Base-by-base conservation (phyloP, 2,329 filamentous ascomycete species). In the Drechslerella coelobrocha region DNA sequence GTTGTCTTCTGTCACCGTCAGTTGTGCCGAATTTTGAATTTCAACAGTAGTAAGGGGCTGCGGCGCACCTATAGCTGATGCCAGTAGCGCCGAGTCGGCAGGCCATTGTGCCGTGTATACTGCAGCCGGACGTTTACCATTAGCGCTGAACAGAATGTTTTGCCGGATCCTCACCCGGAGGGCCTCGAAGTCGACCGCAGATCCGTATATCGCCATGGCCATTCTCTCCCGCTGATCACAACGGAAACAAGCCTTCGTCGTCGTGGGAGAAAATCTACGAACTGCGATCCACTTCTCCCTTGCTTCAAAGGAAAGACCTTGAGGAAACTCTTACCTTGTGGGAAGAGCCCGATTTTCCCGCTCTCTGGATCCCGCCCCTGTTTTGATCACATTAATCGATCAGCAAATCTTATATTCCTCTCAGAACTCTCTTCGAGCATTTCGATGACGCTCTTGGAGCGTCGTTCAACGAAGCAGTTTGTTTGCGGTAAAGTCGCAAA, bases 291-390 rank as follows among this genome's bases (percentile, higher is more conserved):
- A 14, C 45, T 65, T 79, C 72, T 78, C 76, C 52, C 39, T 29
- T 68, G 34, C 26, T 31, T 66, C 62, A 39, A 54, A 72, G 39
- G 47, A 61, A 34, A 75, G 61, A 52, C 45, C 52, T 23, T 19
- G 41, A 66, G 65, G 57, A 57, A 43, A 63, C 68, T 79, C 84
- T 72, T 79, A 92, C 90, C 89, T 85, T 93, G 89, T 21, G 90
- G 90, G 76, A 94, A 94, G 61, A 94, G 84, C 61, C 90, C 90
- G 74, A 84, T 91, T 76, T 88, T 88, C 71, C 85, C 86, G 78
- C 88, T 92, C 74, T 84, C 82, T 74, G 91, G 80, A 79, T 93
- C 90, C 76, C 86, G 86, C 72, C 87, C 90, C 75, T 76, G 61
- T 71, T 71, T 45, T 63, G 60, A 50, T 55, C 60, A 27, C 39